Evolutionary conservation across 2,329 filamentous ascomycete genomes (phyloP).

Genomic region (Xylaria sp.): DNA sequence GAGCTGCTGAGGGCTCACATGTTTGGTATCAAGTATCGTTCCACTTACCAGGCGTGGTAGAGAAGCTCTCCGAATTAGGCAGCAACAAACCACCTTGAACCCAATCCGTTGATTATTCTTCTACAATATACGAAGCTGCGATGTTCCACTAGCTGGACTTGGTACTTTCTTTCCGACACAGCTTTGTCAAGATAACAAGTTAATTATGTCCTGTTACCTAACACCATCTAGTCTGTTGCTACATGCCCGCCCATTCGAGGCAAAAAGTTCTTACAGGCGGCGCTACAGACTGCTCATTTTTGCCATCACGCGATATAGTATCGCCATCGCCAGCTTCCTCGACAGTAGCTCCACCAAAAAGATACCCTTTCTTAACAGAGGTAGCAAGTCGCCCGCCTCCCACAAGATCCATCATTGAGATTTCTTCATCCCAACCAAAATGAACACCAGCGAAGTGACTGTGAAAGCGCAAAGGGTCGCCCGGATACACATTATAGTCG

Average conservation of each 20-base stretch:
- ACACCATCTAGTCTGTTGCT: constrained; percentile 8
- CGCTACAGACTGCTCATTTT: neutral
- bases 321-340: neutral
- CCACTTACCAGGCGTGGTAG: too few relatives aligned
- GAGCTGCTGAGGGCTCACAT: too few relatives aligned
- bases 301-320: neutral
- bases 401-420: constrained; percentile 83
- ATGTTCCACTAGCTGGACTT: too few relatives aligned
- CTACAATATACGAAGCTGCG: too few relatives aligned
- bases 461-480: constrained; percentile 92
- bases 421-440: constrained; percentile 84
- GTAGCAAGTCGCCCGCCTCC: constrained; percentile 87
- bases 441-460: constrained; percentile 91
- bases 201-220: neutral
- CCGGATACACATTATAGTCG: constrained; percentile 92
- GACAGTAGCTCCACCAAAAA: constrained; percentile 70
- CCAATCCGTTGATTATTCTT: too few relatives aligned
- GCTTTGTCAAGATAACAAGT: neutral
- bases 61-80: too few relatives aligned
- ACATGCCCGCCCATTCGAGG: constrained; percentile 38
- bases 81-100: too few relatives aligned
- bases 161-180: too few relatives aligned
- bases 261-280: constrained; percentile 32
- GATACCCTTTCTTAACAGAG: constrained; percentile 92
- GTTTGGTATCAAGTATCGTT: too few relatives aligned